Conservation (phyloP, 495 filamentous ascomycete species). For the Lasiosphaeria hispida region DNA sequence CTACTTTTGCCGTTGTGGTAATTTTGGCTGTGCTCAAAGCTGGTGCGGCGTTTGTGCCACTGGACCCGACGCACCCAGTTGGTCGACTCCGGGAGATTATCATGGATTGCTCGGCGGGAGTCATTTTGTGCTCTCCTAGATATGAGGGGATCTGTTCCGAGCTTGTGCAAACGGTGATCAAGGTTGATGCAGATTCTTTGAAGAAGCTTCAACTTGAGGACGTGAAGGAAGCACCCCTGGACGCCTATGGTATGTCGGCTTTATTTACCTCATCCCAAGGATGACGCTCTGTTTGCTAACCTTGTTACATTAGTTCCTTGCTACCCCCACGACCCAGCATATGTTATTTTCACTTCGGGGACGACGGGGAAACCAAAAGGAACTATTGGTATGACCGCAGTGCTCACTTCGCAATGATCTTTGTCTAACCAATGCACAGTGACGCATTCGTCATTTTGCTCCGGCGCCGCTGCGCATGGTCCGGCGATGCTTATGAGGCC, state of each 20-base stretch:
- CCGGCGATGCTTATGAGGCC: conserved; percentile 21
- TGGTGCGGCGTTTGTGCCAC: conserved; percentile 49
- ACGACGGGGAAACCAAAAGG: conserved; percentile 56
- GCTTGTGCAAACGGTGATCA: conserved; percentile 9
- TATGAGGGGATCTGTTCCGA: conserved; percentile 11
- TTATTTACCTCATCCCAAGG: conserved; percentile 8
- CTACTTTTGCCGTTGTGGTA: conserved; percentile 41
- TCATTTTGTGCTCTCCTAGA: conserved; percentile 17
- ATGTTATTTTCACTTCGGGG: conserved; percentile 60
- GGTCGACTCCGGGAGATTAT: conserved; percentile 41
- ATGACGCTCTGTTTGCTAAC: conserved; percentile 15
- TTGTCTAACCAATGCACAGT: conserved; percentile 15
- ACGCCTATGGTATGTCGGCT: background rate
- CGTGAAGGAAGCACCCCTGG: background rate
- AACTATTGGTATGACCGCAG: conserved; percentile 30
- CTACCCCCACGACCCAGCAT: conserved; percentile 29
- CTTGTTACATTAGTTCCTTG: background rate
- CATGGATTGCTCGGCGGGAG: conserved; percentile 27
- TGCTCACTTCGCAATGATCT: background rate
- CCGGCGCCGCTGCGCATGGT: conserved; percentile 30
- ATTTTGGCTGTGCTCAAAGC: conserved; percentile 47
- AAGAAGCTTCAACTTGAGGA: conserved; percentile 1
- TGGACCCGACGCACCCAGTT: conserved; percentile 58
- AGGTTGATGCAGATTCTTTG: conserved; percentile 12
- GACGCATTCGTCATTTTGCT: conserved; percentile 28